Base-by-base conservation (phyloP, 2,329 filamentous ascomycete genomes). In the Fusarium luffae region DNA sequence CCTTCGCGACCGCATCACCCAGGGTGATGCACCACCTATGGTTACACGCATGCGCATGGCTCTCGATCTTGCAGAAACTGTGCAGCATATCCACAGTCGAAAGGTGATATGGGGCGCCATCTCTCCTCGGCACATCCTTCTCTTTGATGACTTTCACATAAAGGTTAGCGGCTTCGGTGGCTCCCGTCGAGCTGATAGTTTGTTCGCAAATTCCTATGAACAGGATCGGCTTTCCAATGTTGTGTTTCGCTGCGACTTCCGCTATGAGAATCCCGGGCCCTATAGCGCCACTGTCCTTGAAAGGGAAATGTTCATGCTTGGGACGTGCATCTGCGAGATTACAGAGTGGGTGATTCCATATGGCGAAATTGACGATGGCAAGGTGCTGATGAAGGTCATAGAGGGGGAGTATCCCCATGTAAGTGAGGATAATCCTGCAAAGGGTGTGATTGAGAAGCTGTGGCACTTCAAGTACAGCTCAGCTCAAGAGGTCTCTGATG, bases 151-250 rank as follows among this genome's bases (percentile, higher is more conserved):
- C 3, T 7, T 27, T 5, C 11, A 50, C 0, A 50, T 56, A 0
- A 50, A 21, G 4, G 19, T 21, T 0, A 28, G 23, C 3, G 7
- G 25, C 16, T 55, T 37, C 37, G 5, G n/a, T 0, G 42, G 27
- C 2, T 49, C 21, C 0, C 34, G 3, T 21, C 18, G 27, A 21
- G 2, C 1, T 3, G n/a, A 10, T 14, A 2, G 1, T 21, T 14
- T 28, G 8, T 11, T 11, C 43, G 40, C 14, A 28, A 3, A 2
- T 56, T 0, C n/a, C 12, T 5, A 9, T 12, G 27, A 28, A 11
- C 27, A 11, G 27, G 27, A 27, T 21, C 19, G 19, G 19, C 19
- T 21, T 21, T 21, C 19, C 19, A 21, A 21, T 21, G 19, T 21
- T 21, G 19, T 21, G 19, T 21, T 21, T 21, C 19, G 19, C 19